phyloP scores from a whole-genome alignment of 148 eudicot genomes.

The Chenopodium quinoa region DNA sequence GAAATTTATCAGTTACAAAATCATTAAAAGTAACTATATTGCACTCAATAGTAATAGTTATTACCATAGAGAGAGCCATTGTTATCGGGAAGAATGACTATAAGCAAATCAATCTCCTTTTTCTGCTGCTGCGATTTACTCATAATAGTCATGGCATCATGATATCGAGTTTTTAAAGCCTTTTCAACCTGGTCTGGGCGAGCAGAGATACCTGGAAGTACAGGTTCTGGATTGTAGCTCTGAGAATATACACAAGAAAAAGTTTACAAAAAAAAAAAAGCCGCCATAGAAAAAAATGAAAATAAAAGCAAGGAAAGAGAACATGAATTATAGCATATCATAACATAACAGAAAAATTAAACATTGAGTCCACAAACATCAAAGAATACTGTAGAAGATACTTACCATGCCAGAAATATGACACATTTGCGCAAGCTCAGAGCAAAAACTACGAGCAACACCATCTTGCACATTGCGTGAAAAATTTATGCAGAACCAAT shows the following conservation, averaged over 20 bases:
- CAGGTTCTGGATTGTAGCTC: slow-evolving; percentile 59
- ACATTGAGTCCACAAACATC: not conserved
- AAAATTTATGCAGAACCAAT: slow-evolving; percentile 79
- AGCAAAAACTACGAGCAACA: slow-evolving; percentile 59
- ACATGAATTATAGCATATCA: not conserved
- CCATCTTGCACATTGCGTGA: slow-evolving; percentile 59
- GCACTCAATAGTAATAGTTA: not conserved
- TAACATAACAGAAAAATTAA: not conserved
- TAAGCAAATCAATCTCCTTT: slow-evolving; percentile 64
- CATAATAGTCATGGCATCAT: slow-evolving; percentile 61
- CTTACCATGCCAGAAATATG: slow-evolving; percentile 69
- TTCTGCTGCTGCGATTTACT: slow-evolving; percentile 41
- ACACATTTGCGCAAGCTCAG: slow-evolving; percentile 79
- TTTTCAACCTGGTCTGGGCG: slow-evolving; percentile 76
- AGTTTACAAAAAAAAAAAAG: not conserved
- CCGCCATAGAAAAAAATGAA: not conserved
- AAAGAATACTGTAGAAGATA: not conserved
- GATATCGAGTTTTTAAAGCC: slow-evolving; percentile 52
- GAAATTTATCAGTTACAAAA: not conserved
- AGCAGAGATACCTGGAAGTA: slow-evolving; percentile 45
- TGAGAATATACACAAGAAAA: slow-evolving; percentile 14
- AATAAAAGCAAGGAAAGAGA: not conserved
- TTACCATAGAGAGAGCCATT: slow-evolving; percentile 89
- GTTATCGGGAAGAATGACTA: slow-evolving; percentile 77
- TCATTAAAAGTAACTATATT: not conserved